Evolutionary conservation across 306 rosid species (phyloP).

Genomic region (Adenanthera pavonina): DNA sequence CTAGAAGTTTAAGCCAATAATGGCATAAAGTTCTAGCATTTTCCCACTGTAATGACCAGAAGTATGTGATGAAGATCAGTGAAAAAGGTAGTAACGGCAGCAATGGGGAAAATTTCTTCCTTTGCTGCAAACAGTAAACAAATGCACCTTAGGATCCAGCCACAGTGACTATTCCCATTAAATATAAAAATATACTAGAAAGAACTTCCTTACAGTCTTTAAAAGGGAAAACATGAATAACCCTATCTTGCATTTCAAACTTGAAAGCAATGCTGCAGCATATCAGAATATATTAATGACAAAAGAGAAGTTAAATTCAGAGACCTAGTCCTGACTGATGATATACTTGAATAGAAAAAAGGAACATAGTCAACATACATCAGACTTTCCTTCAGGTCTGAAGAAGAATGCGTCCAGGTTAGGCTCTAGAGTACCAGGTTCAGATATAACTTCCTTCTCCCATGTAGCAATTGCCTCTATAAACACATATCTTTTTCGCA

Average conservation of each 20-base stretch:
- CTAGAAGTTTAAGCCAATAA: constrained; percentile 92
- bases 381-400: constrained; percentile 78
- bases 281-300: constrained; percentile 35
- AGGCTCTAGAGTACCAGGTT: constrained; percentile 94
- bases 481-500: constrained; percentile 83
- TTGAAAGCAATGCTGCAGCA: constrained; percentile 86
- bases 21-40: constrained; percentile 96
- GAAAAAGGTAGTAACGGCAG: constrained; percentile 94
- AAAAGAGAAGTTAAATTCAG: constrained; percentile 27
- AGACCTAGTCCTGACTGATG: constrained; percentile 5
- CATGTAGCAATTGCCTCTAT: constrained; percentile 89
- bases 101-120: constrained; percentile 96
- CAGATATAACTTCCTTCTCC: constrained; percentile 91
- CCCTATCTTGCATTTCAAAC: constrained; percentile 94
- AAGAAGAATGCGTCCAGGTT: constrained; percentile 79
- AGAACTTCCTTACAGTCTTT: constrained; percentile 57
- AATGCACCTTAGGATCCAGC: constrained; percentile 33
- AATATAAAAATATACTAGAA: constrained; percentile 34
- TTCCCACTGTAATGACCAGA: constrained; percentile 92
- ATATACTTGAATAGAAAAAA: constrained; percentile 28
- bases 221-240: constrained; percentile 80
- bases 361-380: constrained; percentile 85
- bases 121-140: constrained; percentile 57
- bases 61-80: constrained; percentile 97
- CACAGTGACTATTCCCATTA: neutral